phyloP scores from a whole-genome alignment of 371 early-diverging fungal genomes.

The Mucor circinelloides region DNA sequence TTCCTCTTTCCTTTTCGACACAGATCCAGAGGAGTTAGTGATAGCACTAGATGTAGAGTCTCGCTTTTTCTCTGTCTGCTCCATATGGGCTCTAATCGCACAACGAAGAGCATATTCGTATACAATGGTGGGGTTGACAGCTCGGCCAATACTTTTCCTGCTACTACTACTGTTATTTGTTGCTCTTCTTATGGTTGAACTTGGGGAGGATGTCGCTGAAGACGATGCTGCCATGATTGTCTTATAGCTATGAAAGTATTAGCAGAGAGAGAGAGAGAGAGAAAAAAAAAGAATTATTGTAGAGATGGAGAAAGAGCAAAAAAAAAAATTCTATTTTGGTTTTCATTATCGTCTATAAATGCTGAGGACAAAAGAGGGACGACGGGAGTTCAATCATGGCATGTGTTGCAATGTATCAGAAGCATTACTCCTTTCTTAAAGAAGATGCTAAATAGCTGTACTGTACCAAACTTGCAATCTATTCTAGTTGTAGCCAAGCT shows the following conservation, averaged over 20 bases:
- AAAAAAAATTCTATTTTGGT: constrained; percentile 2
- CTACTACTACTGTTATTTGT: constrained; percentile 4
- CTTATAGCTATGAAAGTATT: neutral
- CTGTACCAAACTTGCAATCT: neutral
- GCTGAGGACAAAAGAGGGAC: neutral
- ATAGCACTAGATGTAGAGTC: neutral
- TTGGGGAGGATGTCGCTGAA: neutral
- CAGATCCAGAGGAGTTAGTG: constrained; percentile 20
- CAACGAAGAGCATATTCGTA: constrained; percentile 38
- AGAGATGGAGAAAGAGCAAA: neutral
- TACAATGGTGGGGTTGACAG: constrained; percentile 12
- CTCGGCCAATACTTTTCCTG: neutral
- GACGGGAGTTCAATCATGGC: neutral
- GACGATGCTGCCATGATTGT: neutral
- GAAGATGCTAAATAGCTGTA: neutral
- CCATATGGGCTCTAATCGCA: constrained; percentile 33
- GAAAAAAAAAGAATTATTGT: neutral
- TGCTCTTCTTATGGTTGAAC: constrained; percentile 13
- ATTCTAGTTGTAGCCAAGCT: neutral
- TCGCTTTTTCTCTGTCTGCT: constrained; percentile 21
- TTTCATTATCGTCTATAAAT: neutral
- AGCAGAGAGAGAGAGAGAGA: neutral
- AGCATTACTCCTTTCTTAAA: neutral
- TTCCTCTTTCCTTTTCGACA: constrained; percentile 13
- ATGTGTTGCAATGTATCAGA: neutral